Evolutionary conservation across 2,329 filamentous ascomycete species (phyloP).

Genomic region (Ophiostoma triangulosporum): DNA sequence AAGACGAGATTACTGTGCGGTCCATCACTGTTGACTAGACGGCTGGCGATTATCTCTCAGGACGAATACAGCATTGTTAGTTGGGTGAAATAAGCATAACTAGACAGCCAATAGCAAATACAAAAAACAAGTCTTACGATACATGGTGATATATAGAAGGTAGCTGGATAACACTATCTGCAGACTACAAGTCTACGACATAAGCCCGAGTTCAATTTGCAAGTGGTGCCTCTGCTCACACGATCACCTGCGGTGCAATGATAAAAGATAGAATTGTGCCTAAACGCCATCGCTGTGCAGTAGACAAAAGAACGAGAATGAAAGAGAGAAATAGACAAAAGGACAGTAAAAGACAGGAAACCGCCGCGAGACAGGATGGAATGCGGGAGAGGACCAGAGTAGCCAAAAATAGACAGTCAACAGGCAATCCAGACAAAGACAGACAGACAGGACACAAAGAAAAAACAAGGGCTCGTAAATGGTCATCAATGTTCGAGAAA

Average conservation of each 20-base stretch:
- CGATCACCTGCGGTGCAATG: not conserved
- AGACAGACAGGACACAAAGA: not conserved
- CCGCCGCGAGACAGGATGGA: not conserved
- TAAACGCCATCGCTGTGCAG: not conserved
- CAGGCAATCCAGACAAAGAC: too few relatives aligned
- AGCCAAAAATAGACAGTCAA: not conserved
- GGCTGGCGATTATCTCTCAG: not conserved
- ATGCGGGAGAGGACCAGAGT: not conserved
- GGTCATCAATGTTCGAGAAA: not conserved
- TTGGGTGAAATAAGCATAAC: not conserved
- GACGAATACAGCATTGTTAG: not conserved
- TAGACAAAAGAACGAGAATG: not conserved
- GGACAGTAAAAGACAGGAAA: not conserved
- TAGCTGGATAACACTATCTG: not conserved
- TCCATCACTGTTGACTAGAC: not conserved
- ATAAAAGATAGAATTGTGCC: not conserved
- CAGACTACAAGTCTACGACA: not conserved
- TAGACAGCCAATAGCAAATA: not conserved
- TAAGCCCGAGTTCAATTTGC: not conserved
- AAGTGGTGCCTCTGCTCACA: constrained; percentile 10
- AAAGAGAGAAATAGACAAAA: not conserved
- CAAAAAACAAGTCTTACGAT: not conserved
- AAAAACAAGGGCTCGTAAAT: constrained; percentile 5
- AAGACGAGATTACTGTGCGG: not conserved
- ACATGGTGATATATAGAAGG: not conserved